Base-by-base conservation (phyloP, 139 green algal species). In the Diplosphaera chodatii region DNA sequence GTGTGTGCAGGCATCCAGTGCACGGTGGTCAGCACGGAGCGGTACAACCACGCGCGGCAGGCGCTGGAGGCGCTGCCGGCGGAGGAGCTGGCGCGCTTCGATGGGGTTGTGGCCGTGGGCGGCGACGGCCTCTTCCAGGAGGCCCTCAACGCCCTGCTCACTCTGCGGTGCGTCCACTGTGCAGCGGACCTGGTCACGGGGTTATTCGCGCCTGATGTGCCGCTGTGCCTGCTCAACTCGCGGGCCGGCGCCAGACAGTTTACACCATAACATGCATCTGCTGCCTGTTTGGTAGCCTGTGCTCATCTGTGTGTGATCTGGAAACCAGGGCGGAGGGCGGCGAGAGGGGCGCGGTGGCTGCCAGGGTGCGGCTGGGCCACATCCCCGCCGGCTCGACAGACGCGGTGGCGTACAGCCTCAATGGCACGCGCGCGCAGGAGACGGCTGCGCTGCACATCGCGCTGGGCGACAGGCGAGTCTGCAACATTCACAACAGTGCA, bases 61-160 rank as follows among this genome's bases (percentile, higher is more conserved):
- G 30, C 85, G 2, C 37, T 93, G 31, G 71, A 73, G n/a, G 3
- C 31, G 5, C 78, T 93, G 76, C 83, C 75, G 16, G 31, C 67
- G 4, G 69, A 85, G 29, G 82, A 91, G 73, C 56, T 93, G 72
- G 34, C 70, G 1, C 28, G 70, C 40, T 85, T 87, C 28, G 85
- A 94, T 70, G 87, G 84, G n/a, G 59, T 90, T 22, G 73, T 91
- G 4, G 84, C 80, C 62, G 79, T 91, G 23, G 91, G 92, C 4
- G 92, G 92, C 0, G 93, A 97, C 65, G 91, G 92, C 22, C 66
- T 96, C 40, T 97, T 97, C 73, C 88, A 93, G 78, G 93, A 97
- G 80, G 74, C 90, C 16, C 65, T 98, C n/a, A 91, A 89, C 27
- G 91, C 85, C 0, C 64, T 97, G 33, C 69, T 96, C 40, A 62